These are phyloP conservation scores for Microdochium trichocladiopsis DNA, from an alignment of 2,329 filamentous ascomycete species.

Conservation along the genomic window DNA sequence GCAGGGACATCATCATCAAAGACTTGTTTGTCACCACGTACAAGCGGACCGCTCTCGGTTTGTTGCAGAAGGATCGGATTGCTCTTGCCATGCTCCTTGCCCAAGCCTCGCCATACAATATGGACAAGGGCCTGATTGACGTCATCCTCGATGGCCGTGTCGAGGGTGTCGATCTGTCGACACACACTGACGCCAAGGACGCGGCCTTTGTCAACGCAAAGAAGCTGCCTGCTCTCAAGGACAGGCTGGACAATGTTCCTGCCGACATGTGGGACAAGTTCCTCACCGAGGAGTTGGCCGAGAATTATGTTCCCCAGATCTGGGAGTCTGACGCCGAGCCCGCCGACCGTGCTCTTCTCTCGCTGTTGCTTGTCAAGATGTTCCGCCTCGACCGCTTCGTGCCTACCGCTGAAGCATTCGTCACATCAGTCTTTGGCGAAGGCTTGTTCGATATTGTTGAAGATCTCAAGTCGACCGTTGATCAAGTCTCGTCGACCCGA, in stretches of 20 bases:
- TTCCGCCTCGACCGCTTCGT: constrained; percentile 95
- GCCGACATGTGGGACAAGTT: constrained; percentile 71
- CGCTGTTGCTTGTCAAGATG: constrained; percentile 86
- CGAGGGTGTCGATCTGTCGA: constrained; percentile 72
- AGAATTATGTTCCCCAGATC: constrained; percentile 71
- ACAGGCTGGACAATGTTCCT: constrained; percentile 56
- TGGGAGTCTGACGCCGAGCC: constrained; percentile 60
- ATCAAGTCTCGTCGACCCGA: constrained; percentile 74
- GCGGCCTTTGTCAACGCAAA: constrained; percentile 62
- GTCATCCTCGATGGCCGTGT: constrained; percentile 73
- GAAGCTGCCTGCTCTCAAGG: constrained; percentile 67
- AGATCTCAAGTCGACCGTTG: constrained; percentile 78
- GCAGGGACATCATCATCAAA: constrained; percentile 83
- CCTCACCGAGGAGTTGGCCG: constrained; percentile 77
- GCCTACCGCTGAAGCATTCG: constrained; percentile 86
- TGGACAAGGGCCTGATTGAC: constrained; percentile 88
- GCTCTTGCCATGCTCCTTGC: constrained; percentile 92
- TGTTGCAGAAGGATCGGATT: constrained; percentile 90
- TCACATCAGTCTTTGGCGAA: constrained; percentile 75
- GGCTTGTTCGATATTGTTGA: constrained; percentile 77
- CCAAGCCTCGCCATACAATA: constrained; percentile 91
- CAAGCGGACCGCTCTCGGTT: constrained; percentile 84
- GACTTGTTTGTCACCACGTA: constrained; percentile 89
- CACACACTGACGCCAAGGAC: constrained; percentile 53
- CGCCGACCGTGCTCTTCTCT: constrained; percentile 70